A percentile compares a stretch with the other conserved stretches of the same genome.
Evolutionary conservation across 768 basidiomycete genomes (phyloP).

Genomic region (Calocera cornea): DNA sequence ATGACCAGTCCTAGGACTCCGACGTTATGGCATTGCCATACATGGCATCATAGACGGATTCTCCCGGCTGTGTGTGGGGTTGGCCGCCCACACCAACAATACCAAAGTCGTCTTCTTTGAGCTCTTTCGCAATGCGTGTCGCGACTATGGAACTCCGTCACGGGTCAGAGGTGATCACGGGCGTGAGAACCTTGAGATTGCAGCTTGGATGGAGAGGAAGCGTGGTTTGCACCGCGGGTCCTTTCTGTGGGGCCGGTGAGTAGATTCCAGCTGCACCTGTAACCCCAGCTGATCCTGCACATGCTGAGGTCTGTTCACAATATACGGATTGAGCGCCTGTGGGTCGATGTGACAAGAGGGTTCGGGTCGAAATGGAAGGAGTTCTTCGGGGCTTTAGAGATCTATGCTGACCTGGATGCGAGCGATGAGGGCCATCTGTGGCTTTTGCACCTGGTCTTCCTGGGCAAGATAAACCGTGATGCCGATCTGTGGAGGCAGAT

Average conservation of each 20-base stretch:
- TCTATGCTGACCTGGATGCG: constrained; percentile 19
- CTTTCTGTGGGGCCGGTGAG: background rate
- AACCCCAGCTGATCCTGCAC: background rate
- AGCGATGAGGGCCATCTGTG: constrained; percentile 26
- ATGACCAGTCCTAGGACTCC: background rate
- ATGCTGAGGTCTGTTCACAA: constrained; percentile 29
- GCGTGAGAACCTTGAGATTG: background rate
- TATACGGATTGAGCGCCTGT: constrained; percentile 29
- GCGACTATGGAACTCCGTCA: background rate
- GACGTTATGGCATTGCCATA: background rate
- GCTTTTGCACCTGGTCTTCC: constrained; percentile 31
- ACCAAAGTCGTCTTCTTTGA: background rate
- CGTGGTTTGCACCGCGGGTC: background rate
- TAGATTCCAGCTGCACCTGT: background rate
- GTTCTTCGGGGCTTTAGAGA: constrained; percentile 38
- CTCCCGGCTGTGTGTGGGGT: background rate
- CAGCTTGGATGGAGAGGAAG: background rate
- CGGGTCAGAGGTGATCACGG: background rate
- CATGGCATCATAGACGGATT: background rate
- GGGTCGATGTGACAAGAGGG: constrained; percentile 28
- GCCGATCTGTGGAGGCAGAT: constrained; percentile 15
- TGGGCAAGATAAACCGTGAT: constrained; percentile 24
- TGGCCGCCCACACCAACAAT: background rate
- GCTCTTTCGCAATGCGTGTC: background rate
- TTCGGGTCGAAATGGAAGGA: constrained; percentile 31